phyloP scores from a whole-genome alignment of 495 filamentous ascomycete species.

The Tuber indicum region DNA sequence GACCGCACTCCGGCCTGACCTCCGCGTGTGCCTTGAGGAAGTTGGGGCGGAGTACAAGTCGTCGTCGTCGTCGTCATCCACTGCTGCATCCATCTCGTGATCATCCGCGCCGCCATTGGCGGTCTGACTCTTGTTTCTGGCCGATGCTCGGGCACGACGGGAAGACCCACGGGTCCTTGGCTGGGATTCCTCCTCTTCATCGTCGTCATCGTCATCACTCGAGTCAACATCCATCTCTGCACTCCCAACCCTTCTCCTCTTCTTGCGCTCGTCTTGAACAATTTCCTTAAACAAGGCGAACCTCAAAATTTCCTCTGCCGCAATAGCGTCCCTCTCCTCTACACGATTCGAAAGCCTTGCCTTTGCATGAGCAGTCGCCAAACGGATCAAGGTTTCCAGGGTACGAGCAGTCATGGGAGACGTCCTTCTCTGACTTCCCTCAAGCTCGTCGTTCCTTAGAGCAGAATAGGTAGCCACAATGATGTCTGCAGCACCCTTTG shows the following conservation, averaged over 20 bases:
- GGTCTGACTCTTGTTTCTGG: conserved; percentile 14
- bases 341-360: conserved; percentile 85
- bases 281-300: conserved; percentile 99
- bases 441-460: conserved; percentile 90
- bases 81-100: conserved; percentile 25
- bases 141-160: conserved; percentile 25
- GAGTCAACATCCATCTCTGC: conserved; percentile 46
- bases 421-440: conserved; percentile 86
- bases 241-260: conserved; percentile 52
- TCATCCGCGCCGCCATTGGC: conserved; percentile 26
- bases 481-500: conserved; percentile 85
- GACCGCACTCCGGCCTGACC: conserved; percentile 20
- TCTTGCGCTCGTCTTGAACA: conserved; percentile 75
- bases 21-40: conserved; percentile 18
- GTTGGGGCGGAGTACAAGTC: conserved; percentile 36
- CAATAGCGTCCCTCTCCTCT: conserved; percentile 79
- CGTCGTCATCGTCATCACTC: conserved; percentile 46
- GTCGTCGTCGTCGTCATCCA: conserved; percentile 30
- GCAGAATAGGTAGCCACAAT: conserved; percentile 90
- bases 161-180: conserved; percentile 23
- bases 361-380: conserved; percentile 95
- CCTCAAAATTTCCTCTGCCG: conserved; percentile 82
- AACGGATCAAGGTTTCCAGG: conserved; percentile 92
- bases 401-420: conserved; percentile 95
- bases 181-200: conserved; percentile 38